Evolutionary conservation across 192 early-diverging fungal species (phyloP).

Genomic region (Chytriomyces hyalinus): DNA sequence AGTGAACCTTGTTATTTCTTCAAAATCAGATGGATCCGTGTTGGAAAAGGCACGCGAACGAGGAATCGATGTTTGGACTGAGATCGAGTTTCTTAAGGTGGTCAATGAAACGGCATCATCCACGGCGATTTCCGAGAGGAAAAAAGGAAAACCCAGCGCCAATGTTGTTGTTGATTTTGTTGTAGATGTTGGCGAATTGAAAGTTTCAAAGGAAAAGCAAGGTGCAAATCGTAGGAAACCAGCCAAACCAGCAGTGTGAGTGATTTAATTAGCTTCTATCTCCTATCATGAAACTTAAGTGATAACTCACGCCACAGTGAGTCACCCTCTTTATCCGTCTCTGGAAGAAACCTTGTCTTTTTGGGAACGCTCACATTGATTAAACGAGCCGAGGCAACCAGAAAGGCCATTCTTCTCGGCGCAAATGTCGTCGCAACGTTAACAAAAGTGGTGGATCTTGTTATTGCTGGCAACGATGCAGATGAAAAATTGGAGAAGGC

Average conservation of each 20-base stretch:
- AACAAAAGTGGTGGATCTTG: neutral
- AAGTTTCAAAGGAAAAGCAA: no score
- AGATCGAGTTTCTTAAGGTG: neutral
- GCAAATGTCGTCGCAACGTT: neutral
- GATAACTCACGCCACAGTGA: no score
- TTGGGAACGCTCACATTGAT: neutral
- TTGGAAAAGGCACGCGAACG: neutral
- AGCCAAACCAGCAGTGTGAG: no score
- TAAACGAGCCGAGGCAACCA: slow-evolving; percentile 4
- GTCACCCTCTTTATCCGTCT: no score
- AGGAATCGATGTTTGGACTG: neutral
- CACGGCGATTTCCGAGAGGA: no score
- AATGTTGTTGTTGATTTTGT: neutral
- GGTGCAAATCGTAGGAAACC: no score
- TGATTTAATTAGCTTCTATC: no score
- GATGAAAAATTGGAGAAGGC: slow-evolving; percentile 10
- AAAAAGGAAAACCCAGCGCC: no score
- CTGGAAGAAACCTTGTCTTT: slow-evolving; percentile 1
- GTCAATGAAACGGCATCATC: no score
- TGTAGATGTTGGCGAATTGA: no score
- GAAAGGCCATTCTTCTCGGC: neutral
- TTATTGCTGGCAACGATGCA: neutral
- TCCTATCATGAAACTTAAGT: no score
- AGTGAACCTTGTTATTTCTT: no score
- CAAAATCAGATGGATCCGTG: neutral